phyloP scores from a whole-genome alignment of 2,329 filamentous ascomycete species.

The Cordyceps cateniannulata region DNA sequence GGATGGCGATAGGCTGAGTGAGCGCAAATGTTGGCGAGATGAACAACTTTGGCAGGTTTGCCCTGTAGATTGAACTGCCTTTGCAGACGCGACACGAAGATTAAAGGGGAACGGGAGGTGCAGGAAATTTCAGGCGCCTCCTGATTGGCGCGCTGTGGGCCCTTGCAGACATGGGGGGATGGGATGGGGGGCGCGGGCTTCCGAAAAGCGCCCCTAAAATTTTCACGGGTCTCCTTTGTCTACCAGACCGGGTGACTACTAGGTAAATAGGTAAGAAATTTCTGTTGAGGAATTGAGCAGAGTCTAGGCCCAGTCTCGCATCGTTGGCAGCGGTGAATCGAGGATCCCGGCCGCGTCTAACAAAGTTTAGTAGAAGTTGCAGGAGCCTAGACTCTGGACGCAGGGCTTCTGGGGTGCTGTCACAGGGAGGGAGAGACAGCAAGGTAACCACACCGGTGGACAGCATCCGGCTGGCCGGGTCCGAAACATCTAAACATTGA shows the following conservation, averaged over 20 bases:
- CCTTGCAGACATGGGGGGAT: neutral
- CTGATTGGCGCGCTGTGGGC: conserved; percentile 5
- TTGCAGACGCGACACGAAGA: conserved; percentile 12
- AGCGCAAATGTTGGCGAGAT: neutral
- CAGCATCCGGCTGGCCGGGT: neutral
- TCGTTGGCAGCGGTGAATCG: neutral
- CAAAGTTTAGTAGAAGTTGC: neutral
- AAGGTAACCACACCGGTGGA: neutral
- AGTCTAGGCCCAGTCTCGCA: neutral
- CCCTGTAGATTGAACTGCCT: neutral
- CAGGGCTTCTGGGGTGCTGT: neutral
- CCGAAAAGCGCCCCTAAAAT: no score
- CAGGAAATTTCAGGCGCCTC: conserved; percentile 11
- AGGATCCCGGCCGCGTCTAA: neutral
- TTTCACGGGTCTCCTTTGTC: no score
- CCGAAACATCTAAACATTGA: conserved; percentile 2
- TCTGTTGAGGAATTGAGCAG: neutral
- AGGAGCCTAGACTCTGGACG: conserved; percentile 3
- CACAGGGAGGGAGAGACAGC: neutral
- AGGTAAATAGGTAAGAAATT: no score
- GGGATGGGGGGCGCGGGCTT: no score
- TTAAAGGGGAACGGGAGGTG: conserved; percentile 12
- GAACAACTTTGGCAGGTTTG: neutral
- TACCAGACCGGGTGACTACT: no score
- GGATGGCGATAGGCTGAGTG: neutral